phyloP scores from a whole-genome alignment of 768 basidiomycete genomes.

The Psilocybe cyanescens region DNA sequence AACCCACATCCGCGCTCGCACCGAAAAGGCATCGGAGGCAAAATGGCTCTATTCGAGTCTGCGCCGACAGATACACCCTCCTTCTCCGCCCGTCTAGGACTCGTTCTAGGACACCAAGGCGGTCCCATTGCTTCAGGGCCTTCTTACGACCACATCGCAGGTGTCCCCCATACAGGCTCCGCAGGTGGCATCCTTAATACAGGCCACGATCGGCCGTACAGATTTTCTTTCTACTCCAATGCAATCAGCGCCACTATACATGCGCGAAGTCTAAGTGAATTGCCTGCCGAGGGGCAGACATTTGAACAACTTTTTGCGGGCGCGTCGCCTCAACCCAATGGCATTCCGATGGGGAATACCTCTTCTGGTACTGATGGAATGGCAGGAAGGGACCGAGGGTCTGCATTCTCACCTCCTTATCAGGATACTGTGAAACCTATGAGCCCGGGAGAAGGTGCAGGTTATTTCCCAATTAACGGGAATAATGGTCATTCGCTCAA shows the following conservation, averaged over 20 bases:
- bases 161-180: conserved; percentile 22
- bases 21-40: conserved; percentile 69
- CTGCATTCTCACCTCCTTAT: conserved; percentile 19
- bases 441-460: conserved; percentile 6
- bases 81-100: conserved; percentile 43
- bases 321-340: conserved; percentile 24
- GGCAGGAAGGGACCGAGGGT: conserved; percentile 4
- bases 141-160: conserved; percentile 31
- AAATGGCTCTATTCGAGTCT: conserved; percentile 89
- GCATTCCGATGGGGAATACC: neutral
- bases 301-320: conserved; percentile 91
- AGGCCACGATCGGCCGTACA: conserved; percentile 87
- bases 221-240: conserved; percentile 99
- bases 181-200: conserved; percentile 44
- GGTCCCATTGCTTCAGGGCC: conserved; percentile 19
- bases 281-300: conserved; percentile 91
- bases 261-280: conserved; percentile 88
- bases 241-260: conserved; percentile 92
- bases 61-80: conserved; percentile 51
- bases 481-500: neutral
- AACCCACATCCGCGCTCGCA: conserved; percentile 66
- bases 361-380: neutral
- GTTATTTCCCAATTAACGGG: conserved; percentile 14
- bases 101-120: conserved; percentile 27
- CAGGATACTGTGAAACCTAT: conserved; percentile 10